phyloP scores from a whole-genome alignment of 305 asterid species.

The Fraxinus sp. region DNA sequence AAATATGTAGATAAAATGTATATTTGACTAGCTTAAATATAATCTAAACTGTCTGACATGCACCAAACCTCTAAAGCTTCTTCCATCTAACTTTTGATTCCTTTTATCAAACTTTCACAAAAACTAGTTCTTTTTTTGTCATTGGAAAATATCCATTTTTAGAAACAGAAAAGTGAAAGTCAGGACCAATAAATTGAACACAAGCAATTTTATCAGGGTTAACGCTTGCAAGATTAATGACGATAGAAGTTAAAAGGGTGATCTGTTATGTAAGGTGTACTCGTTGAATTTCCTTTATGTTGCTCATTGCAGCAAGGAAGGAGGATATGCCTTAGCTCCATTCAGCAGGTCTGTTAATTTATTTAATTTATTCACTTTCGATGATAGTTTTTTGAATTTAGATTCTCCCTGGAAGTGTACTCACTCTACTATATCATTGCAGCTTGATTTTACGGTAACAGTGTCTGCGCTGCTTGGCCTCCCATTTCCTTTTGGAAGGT shows the following conservation, averaged over 20 bases:
- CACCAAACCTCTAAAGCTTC: background rate
- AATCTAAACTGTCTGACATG: background rate
- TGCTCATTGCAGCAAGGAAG: conserved; percentile 58
- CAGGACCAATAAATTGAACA: background rate
- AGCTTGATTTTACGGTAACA: conserved; percentile 93
- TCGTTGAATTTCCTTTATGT: conserved; percentile 13
- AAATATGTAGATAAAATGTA: background rate
- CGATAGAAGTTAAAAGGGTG: background rate
- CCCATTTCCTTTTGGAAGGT: conserved; percentile 98
- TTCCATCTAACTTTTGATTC: conserved; percentile 1
- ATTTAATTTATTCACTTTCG: conserved; percentile 20
- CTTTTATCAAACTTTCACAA: conserved; percentile 8
- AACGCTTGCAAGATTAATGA: background rate
- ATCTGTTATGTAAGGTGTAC: background rate
- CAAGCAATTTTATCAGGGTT: background rate
- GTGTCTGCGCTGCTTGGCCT: conserved; percentile 85
- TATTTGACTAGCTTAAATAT: background rate
- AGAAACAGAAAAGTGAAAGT: background rate
- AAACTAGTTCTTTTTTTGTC: conserved; percentile 1
- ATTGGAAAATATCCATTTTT: background rate
- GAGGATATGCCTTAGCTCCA: conserved; percentile 57
- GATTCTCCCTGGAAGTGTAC: conserved; percentile 21
- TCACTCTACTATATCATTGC: conserved; percentile 36
- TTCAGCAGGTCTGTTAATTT: conserved; percentile 66
- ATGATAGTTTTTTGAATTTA: conserved; percentile 19